Evolutionary conservation across 257 asterid genomes (phyloP).

Genomic region (Jacaranda copaia): DNA sequence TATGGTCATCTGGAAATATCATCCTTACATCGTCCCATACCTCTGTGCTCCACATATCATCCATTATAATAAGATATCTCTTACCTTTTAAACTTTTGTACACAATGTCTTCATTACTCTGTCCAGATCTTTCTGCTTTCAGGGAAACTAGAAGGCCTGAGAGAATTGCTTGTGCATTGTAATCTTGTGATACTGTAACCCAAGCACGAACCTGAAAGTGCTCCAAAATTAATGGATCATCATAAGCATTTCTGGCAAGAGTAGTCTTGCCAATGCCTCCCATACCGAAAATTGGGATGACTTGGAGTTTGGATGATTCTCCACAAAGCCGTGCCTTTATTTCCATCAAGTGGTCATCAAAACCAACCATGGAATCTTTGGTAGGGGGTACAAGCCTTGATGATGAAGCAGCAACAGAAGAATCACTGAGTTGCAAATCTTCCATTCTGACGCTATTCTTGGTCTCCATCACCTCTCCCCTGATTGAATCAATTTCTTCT

Average conservation of each 20-base stretch:
- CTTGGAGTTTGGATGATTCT: background rate
- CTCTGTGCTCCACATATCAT: slow-evolving; percentile 13
- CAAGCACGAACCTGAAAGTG: background rate
- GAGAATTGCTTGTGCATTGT: background rate
- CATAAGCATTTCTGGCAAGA: background rate
- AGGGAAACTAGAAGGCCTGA: background rate
- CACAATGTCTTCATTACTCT: background rate
- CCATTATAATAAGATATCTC: background rate
- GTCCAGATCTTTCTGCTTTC: background rate
- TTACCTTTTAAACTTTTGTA: background rate
- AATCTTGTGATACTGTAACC: background rate
- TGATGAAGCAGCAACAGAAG: background rate
- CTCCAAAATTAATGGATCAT: background rate
- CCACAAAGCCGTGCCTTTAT: slow-evolving; percentile 5
- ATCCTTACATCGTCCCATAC: background rate
- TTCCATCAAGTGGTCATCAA: background rate
- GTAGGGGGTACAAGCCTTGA: background rate
- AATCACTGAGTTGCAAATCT: background rate
- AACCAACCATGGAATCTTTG: background rate
- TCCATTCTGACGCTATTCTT: background rate
- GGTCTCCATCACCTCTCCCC: no score
- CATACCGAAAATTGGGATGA: slow-evolving; percentile 2
- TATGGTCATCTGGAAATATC: background rate
- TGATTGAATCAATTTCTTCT: no score
- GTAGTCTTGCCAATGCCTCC: slow-evolving; percentile 13